Conservation (phyloP, 1,284 basidiomycete species). For the Serendipita sp. region DNA sequence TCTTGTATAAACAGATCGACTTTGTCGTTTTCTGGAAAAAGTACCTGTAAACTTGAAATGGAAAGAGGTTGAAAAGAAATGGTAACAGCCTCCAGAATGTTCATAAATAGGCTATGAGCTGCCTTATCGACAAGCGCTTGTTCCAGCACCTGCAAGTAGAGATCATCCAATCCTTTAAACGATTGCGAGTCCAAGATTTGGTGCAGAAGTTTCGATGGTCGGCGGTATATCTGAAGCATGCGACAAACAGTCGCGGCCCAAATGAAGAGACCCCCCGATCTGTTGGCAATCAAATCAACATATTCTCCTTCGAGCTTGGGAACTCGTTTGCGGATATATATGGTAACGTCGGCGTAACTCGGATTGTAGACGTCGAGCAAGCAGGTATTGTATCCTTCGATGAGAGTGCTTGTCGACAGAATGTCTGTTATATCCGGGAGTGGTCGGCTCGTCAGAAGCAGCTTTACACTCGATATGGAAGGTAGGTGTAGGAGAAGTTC, state of each 20-base stretch:
- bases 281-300: neutral
- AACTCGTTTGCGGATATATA: neutral
- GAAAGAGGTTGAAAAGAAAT: neutral
- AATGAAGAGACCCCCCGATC: constrained; percentile 1
- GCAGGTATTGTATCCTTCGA: neutral
- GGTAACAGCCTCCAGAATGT: neutral
- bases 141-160: neutral
- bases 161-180: neutral
- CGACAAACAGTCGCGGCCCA: neutral
- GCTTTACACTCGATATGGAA: neutral
- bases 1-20: neutral
- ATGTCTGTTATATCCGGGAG: neutral
- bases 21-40: neutral
- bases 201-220: neutral
- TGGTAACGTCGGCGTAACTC: neutral
- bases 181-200: neutral
- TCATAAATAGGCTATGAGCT: neutral
- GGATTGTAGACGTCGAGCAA: neutral
- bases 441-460: neutral
- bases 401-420: neutral
- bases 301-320: neutral
- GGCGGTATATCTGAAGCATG: neutral
- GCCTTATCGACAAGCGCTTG: neutral
- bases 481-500: neutral
- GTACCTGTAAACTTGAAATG: neutral